These are phyloP conservation scores for Yamagishiella unicocca DNA, from an alignment of 139 green algal genomes.

Conservation along the genomic window DNA sequence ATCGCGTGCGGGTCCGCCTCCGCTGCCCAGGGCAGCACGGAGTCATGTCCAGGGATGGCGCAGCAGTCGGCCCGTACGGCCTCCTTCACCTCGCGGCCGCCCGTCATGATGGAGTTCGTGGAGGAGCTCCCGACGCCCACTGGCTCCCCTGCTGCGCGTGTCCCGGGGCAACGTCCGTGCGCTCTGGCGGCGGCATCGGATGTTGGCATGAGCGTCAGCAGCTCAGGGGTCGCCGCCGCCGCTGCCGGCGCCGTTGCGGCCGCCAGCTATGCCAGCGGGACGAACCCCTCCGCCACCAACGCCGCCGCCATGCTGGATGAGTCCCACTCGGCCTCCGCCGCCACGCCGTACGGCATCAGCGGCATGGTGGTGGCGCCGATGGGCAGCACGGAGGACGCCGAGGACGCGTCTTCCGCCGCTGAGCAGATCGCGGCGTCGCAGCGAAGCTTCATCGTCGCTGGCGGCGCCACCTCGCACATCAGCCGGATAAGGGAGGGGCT, in stretches of 20 bases:
- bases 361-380: neutral
- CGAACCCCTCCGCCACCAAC: neutral
- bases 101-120: slow-evolving; percentile 44
- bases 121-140: slow-evolving; percentile 24
- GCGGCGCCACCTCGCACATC: too few relatives aligned
- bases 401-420: neutral
- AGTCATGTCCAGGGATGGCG: neutral
- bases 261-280: neutral
- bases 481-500: too few relatives aligned
- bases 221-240: neutral
- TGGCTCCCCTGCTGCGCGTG: too few relatives aligned
- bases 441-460: neutral
- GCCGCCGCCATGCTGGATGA: slow-evolving; percentile 3
- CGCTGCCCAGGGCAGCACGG: neutral
- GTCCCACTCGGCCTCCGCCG: neutral
- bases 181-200: neutral
- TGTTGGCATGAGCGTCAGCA: neutral
- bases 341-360: slow-evolving; percentile 21
- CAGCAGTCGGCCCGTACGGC: neutral
- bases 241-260: neutral
- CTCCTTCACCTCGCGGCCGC: slow-evolving; percentile 7
- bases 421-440: too few relatives aligned
- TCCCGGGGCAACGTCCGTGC: neutral
- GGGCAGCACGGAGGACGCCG: slow-evolving; percentile 18
- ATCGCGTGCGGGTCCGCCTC: too few relatives aligned